Conservation (phyloP, 2,329 filamentous ascomycete genomes). For the Calycina marina region DNA sequence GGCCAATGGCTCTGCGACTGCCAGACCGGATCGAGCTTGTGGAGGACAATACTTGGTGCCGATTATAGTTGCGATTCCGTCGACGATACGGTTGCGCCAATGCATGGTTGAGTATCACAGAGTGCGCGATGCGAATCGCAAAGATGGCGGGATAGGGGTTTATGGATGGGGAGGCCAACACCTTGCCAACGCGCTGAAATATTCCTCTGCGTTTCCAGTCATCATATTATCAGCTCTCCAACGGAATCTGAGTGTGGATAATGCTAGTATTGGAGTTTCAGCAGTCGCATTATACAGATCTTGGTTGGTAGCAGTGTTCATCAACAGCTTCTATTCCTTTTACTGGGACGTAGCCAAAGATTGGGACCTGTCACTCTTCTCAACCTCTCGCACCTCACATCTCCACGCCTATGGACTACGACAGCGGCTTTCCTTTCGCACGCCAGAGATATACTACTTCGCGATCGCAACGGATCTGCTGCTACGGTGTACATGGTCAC, state of each 20-base stretch:
- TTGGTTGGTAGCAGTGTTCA: conserved; percentile 58
- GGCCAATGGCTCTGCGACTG: conserved; percentile 56
- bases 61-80: conserved; percentile 70
- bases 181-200: conserved; percentile 87
- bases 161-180: conserved; percentile 72
- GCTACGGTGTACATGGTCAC: conserved; percentile 78
- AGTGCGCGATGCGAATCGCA: conserved; percentile 39
- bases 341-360: conserved; percentile 97
- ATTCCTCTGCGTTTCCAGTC: conserved; percentile 85
- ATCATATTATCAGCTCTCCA: conserved; percentile 67
- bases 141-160: conserved; percentile 23
- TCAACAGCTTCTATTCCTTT: conserved; percentile 91
- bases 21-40: conserved; percentile 66
- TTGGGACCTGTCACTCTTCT: conserved; percentile 85
- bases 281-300: conserved; percentile 33
- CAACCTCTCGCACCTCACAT: conserved; percentile 26
- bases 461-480: conserved; percentile 67
- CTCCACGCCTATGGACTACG: conserved; percentile 43
- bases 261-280: conserved; percentile 23
- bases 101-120: conserved; percentile 80
- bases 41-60: conserved; percentile 71
- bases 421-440: conserved; percentile 56
- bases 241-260: conserved; percentile 36
- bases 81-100: conserved; percentile 75
- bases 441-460: conserved; percentile 63